Conservation (phyloP, 331 rosid species). For the Phaseolus coccineus region DNA sequence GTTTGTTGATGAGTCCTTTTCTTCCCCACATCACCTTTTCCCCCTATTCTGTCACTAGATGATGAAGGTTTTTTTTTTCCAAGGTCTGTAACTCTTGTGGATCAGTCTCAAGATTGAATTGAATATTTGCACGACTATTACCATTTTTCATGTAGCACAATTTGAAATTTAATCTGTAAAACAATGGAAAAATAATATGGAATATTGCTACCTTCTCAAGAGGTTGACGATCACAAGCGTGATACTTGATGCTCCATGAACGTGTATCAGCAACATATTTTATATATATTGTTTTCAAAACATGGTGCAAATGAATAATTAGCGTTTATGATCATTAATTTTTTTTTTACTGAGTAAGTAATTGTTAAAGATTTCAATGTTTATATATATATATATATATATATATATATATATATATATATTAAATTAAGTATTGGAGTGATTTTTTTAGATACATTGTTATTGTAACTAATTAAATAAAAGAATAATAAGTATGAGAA, state of each 20-base stretch:
- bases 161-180: constrained; percentile 13
- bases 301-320: too few species aligned
- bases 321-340: too few species aligned
- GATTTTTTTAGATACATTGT: too few species aligned
- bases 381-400: too few species aligned
- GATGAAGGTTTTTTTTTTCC: background rate
- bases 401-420: too few species aligned
- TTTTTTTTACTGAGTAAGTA: too few species aligned
- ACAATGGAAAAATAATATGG: constrained; percentile 7
- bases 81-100: background rate
- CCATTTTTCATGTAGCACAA: constrained; percentile 22
- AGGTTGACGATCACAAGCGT: background rate
- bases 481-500: too few species aligned
- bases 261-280: background rate
- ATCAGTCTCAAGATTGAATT: constrained; percentile 13
- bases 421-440: too few species aligned
- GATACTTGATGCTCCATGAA: constrained; percentile 4
- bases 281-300: background rate
- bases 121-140: constrained; percentile 17
- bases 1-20: constrained; percentile 40
- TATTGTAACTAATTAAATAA: too few species aligned
- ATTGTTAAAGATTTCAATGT: too few species aligned
- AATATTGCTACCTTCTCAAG: background rate
- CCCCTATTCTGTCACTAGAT: constrained; percentile 24
- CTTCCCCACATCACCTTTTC: background rate